Evolutionary conservation across 345 rosid species (phyloP), one percentile per base, ranked within the genome.

Genomic region (Arabidopsis arenosa): DNA sequence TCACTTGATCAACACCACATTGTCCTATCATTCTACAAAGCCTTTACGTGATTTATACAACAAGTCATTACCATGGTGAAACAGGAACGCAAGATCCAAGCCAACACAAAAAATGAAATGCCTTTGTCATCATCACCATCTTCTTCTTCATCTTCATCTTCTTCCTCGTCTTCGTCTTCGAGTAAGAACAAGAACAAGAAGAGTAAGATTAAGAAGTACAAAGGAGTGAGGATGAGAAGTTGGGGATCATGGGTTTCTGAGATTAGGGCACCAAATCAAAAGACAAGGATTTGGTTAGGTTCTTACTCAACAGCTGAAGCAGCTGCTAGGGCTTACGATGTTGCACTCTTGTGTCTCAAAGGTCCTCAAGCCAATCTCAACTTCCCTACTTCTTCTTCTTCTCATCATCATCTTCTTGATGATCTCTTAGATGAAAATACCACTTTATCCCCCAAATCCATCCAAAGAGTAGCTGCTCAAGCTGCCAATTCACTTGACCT

Each of bases 191-290:
- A 55, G 45, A 71, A 69, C 75, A 92, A 81, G 74, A 93, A 80
- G 88, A 76, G 36, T 11, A 76, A 70, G 71, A 63, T 77, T 8
- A 94, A 81, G 87, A 95, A 89, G 85, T 94, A 82, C 83, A 94
- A 86, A 84, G 98, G 97, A 56, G 98, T 94, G 66, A 85, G 98
- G 65, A 94, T 90, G 98, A 92, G 98, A 74, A 94, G 91, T 10
- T 94, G 98, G 98, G 98, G 98, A 0, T 94, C 98, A 2, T 94
- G 97, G 97, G 98, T 94, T 0, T 90, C 98, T 8, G 98, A 94
- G 74, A 92, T 94, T 35, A 87, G 98, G 70, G 97, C 98, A 63
- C 99, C 99, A 39, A 95, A 90, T 77, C 97, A 92, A 54, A 95
- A 95, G 56, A 88, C 99, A 56, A 86, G 99, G 80, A 92, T 95